phyloP scores from a whole-genome alignment of 2,329 filamentous ascomycete species.

The Paracorniculantispora psalliotae region DNA sequence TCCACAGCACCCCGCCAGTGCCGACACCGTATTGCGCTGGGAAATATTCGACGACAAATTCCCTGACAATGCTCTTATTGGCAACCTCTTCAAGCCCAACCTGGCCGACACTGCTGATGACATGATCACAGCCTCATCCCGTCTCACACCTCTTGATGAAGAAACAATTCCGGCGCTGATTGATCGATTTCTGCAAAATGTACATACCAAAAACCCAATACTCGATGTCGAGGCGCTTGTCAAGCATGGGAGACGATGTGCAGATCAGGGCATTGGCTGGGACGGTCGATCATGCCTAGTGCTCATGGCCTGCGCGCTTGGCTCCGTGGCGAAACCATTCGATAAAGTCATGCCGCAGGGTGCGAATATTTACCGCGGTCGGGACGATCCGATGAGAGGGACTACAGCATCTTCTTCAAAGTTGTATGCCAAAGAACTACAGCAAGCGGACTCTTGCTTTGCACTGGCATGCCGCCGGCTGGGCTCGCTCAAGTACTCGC shows the following conservation, averaged over 20 bases:
- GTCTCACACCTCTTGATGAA: conserved; percentile 18
- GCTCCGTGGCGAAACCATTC: conserved; percentile 20
- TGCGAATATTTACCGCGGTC: neutral
- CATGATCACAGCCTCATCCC: conserved; percentile 9
- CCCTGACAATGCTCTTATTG: conserved; percentile 16
- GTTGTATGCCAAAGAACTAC: conserved; percentile 16
- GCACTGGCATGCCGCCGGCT: conserved; percentile 23
- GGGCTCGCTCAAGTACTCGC: conserved; percentile 21
- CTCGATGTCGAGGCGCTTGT: conserved; percentile 20
- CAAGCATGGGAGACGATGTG: conserved; percentile 19
- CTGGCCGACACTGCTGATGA: neutral
- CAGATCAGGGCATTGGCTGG: conserved; percentile 22
- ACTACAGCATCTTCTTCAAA: conserved; percentile 6
- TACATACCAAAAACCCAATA: conserved; percentile 25
- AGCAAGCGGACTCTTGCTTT: conserved; percentile 21
- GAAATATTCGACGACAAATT: conserved; percentile 17
- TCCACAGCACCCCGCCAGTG: conserved; percentile 18
- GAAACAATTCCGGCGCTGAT: conserved; percentile 21
- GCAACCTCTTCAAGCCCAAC: conserved; percentile 15
- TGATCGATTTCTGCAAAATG: conserved; percentile 21
- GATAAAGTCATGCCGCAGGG: conserved; percentile 7
- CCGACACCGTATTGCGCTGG: conserved; percentile 19
- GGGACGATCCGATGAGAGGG: neutral
- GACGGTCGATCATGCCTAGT: conserved; percentile 23
- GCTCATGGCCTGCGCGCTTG: conserved; percentile 21